A percentile compares a stretch with the other conserved stretches of the same genome.
Evolutionary conservation across 306 rosid species (phyloP).

Genomic region (Prunus armeniaca): DNA sequence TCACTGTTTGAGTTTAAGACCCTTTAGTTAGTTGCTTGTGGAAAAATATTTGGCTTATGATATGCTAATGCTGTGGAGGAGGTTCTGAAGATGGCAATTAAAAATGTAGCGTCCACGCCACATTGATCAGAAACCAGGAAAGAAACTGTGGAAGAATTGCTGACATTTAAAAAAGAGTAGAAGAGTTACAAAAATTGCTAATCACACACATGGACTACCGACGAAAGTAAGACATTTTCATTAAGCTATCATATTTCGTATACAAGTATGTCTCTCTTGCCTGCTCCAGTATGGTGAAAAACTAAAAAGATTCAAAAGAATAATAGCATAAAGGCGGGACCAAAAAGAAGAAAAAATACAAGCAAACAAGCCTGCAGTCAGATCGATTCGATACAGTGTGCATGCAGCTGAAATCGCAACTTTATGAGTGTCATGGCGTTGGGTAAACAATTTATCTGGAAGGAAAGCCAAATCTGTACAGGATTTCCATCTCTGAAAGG

Average conservation of each 20-base stretch:
- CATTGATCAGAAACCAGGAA: no score
- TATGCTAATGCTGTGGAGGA: no score
- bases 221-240: constrained; percentile 36
- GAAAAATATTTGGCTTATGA: no score
- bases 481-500: constrained; percentile 15
- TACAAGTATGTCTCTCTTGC: constrained; percentile 46
- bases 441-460: constrained; percentile 22
- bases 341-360: background rate
- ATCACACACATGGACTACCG: background rate
- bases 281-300: constrained; percentile 45
- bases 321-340: constrained; percentile 8
- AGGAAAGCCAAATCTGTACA: constrained; percentile 59
- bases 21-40: no score
- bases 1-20: no score
- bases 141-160: no score
- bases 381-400: background rate
- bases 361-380: constrained; percentile 33
- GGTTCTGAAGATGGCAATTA: no score
- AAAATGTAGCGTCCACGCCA: no score
- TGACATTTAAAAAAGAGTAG: no score
- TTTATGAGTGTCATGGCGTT: background rate
- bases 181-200: no score
- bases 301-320: constrained; percentile 30
- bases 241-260: constrained; percentile 46
- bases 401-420: constrained; percentile 32